Evolutionary conservation across 768 basidiomycete genomes (phyloP).

Genomic region (Chalciporus piperatus): DNA sequence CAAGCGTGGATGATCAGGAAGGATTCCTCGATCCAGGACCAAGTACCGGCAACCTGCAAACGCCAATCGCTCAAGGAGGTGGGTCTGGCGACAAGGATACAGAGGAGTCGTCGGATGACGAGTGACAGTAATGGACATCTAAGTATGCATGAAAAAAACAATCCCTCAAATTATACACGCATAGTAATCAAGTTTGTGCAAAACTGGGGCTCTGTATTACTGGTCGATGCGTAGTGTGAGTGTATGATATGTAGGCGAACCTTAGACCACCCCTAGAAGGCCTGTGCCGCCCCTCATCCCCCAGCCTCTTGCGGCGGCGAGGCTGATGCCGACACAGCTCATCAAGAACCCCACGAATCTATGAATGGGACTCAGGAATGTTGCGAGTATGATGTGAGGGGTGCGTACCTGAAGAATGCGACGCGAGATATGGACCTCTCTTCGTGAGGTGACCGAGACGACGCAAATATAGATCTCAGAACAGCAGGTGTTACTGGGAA

Average conservation of each 20-base stretch:
- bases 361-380: background rate
- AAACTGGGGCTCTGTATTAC: background rate
- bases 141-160: background rate
- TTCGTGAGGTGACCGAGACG: conserved; percentile 76
- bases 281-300: conserved; percentile 65
- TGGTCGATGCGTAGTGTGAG: background rate
- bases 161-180: background rate
- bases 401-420: conserved; percentile 76
- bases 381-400: background rate
- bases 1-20: conserved; percentile 43
- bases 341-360: conserved; percentile 83
- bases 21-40: conserved; percentile 22
- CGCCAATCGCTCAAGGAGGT: conserved; percentile 15
- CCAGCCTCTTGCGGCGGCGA: conserved; percentile 68
- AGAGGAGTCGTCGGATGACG: conserved; percentile 18
- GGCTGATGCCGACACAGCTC: conserved; percentile 77
- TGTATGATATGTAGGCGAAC: background rate
- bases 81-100: conserved; percentile 16
- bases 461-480: conserved; percentile 80
- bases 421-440: conserved; percentile 81
- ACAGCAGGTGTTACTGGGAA: conserved; percentile 85
- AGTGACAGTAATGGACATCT: background rate
- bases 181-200: background rate
- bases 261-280: conserved; percentile 62
- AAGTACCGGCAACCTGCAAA: conserved; percentile 23